Conservation (phyloP, 164 flowering plant genomes). For the Stephania cephalantha region DNA sequence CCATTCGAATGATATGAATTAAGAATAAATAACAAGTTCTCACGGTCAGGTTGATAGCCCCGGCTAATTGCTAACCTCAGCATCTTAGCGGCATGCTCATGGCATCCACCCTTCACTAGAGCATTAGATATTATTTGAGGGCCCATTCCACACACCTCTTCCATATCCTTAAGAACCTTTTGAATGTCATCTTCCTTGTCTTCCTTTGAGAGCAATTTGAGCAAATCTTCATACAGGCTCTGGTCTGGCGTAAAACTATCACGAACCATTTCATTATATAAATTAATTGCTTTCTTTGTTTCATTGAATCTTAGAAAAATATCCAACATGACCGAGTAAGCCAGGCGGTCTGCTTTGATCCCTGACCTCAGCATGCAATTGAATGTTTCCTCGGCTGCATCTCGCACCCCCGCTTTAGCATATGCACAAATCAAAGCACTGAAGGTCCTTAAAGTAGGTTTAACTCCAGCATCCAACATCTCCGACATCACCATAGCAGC, state of each 20-base stretch:
- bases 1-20: conserved; percentile 60
- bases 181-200: conserved; percentile 39
- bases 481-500: conserved; percentile 82
- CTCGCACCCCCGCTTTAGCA: conserved; percentile 71
- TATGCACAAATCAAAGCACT: conserved; percentile 94
- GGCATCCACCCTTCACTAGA: conserved; percentile 68
- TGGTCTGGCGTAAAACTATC: conserved; percentile 60
- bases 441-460: conserved; percentile 73
- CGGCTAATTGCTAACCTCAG: conserved; percentile 45
- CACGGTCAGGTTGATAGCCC: conserved; percentile 48
- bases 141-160: conserved; percentile 44
- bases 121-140: conserved; percentile 47
- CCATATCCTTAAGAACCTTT: conserved; percentile 57
- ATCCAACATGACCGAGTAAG: conserved; percentile 88
- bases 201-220: conserved; percentile 48
- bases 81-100: conserved; percentile 52
- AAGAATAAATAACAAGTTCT: conserved; percentile 50
- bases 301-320: conserved; percentile 54
- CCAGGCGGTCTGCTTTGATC: conserved; percentile 72
- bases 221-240: conserved; percentile 47
- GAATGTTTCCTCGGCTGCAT: conserved; percentile 71
- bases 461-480: conserved; percentile 69
- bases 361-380: conserved; percentile 69
- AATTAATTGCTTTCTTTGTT: conserved; percentile 40
- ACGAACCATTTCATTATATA: conserved; percentile 62